phyloP scores from a whole-genome alignment of 2,329 filamentous ascomycete species.

The Trichophyton equinum region DNA sequence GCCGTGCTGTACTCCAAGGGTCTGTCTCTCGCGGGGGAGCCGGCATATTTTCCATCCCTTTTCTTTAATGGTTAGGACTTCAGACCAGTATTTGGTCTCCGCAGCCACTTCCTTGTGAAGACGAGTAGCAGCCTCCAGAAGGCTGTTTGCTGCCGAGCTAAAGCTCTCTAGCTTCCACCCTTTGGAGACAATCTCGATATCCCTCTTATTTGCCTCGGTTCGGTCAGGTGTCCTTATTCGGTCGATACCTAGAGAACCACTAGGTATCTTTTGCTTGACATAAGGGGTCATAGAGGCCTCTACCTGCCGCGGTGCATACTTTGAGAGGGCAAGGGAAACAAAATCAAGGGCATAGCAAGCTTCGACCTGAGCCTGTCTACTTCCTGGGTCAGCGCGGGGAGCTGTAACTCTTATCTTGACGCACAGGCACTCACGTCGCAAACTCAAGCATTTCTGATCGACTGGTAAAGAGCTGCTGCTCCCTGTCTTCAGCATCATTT shows the following conservation, averaged over 20 bases:
- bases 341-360: slow-evolving; percentile 62
- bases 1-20: slow-evolving; percentile 76
- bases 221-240: slow-evolving; percentile 50
- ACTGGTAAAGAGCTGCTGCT: slow-evolving; percentile 32
- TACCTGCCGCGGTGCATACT: slow-evolving; percentile 60
- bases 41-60: slow-evolving; percentile 78
- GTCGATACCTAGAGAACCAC: slow-evolving; percentile 61
- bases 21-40: slow-evolving; percentile 58
- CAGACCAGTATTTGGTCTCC: slow-evolving; percentile 81
- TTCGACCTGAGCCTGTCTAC: slow-evolving; percentile 35
- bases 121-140: slow-evolving; percentile 58
- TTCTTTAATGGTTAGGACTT: slow-evolving; percentile 67
- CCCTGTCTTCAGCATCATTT: slow-evolving; percentile 27
- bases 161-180: slow-evolving; percentile 73
- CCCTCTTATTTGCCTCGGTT: slow-evolving; percentile 42
- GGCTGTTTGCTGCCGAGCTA: slow-evolving; percentile 58
- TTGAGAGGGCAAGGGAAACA: slow-evolving; percentile 71
- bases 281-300: slow-evolving; percentile 56
- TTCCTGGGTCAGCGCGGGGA: background rate
- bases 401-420: background rate
- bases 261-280: slow-evolving; percentile 58
- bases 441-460: slow-evolving; percentile 35
- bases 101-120: slow-evolving; percentile 64
- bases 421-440: slow-evolving; percentile 24
- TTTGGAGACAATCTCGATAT: slow-evolving; percentile 41